Percentiles rank a stretch among this genome's conserved stretches.
These are phyloP conservation scores for Neoascochyta sp. DNA, from an alignment of 2,329 filamentous ascomycete species.

Conservation along the genomic window DNA sequence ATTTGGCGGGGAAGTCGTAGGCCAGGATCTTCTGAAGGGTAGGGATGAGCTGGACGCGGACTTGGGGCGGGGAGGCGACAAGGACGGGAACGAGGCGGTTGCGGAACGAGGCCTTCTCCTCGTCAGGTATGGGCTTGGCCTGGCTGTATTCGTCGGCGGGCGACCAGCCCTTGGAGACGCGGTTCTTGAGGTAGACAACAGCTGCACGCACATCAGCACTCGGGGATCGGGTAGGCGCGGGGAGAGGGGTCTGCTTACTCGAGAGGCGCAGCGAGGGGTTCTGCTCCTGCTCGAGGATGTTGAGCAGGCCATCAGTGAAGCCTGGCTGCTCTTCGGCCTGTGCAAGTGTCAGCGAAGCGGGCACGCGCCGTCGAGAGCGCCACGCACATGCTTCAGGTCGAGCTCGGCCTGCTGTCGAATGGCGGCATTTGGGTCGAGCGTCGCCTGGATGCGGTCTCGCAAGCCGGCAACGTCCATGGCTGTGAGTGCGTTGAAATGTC, in stretches of 20 bases:
- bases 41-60: constrained; percentile 90
- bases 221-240: neutral
- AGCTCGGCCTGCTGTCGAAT: constrained; percentile 72
- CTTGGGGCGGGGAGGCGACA: constrained; percentile 71
- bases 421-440: constrained; percentile 70
- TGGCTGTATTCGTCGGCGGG: constrained; percentile 69
- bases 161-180: constrained; percentile 88
- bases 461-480: constrained; percentile 72
- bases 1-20: constrained; percentile 89
- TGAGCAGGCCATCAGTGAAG: constrained; percentile 85
- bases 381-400: constrained; percentile 73
- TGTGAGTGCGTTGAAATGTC: constrained; percentile 15
- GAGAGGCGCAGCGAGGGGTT: constrained; percentile 80
- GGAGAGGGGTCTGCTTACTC: constrained; percentile 55
- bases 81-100: constrained; percentile 86
- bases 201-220: constrained; percentile 53
- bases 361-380: constrained; percentile 9
- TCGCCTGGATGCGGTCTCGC: constrained; percentile 72
- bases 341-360: constrained; percentile 20
- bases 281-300: constrained; percentile 86
- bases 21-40: constrained; percentile 94
- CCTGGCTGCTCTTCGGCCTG: constrained; percentile 87
- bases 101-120: constrained; percentile 83
- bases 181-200: constrained; percentile 97
- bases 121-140: constrained; percentile 75